Base-by-base conservation (phyloP, 2,329 filamentous ascomycete species). In the Xylaria hypoxylon region DNA sequence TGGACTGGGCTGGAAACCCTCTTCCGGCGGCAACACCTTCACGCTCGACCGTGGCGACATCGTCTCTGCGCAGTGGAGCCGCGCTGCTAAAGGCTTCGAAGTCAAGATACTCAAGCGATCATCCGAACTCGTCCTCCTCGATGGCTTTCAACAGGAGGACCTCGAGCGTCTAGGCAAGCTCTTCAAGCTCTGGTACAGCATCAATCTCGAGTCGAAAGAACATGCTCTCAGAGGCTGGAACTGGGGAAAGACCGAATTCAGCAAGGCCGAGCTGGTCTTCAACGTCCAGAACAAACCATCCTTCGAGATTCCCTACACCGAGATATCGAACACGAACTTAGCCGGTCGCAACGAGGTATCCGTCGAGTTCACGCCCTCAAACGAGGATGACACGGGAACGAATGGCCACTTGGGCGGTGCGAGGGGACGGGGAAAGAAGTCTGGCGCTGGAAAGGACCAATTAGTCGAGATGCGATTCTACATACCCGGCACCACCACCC, bases 401-500 rank as follows among this genome's bases (percentile, higher is more conserved):
- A 94, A 93, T 77, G 91, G 89, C 59, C 85, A 90, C 70, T 84
- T 93, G 33, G 92, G 91, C 31, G 92, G 92, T 76, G 91, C 90
- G 74, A 86, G 84, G 73, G 89, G 85, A 64, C 91, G 92, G 74
- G 94, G 95, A 69, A 94, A 92, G 78, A 98, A 97, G 82, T 92
- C 94, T 31, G 92, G 92, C 3, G 94, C 93, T 19, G 94, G 93
- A 26, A 89, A 90, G 67, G 96, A 99, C 76, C 95, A 99, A 81
- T 86, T 99, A 52, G 94, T 97, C 19, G 96, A 99, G 83, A 97
- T 99, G 93, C 90, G 96, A 68, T 97, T 99, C 83, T 99, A 99
- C 80, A 96, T 99, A 55, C 96, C 96, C 1, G 96, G 96, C 56
- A 93, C 92, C 5, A 91, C 93, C 2, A 92, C 92, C 19, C 92